phyloP scores from a whole-genome alignment of 2,329 filamentous ascomycete species.

The Aspergillus sp. region DNA sequence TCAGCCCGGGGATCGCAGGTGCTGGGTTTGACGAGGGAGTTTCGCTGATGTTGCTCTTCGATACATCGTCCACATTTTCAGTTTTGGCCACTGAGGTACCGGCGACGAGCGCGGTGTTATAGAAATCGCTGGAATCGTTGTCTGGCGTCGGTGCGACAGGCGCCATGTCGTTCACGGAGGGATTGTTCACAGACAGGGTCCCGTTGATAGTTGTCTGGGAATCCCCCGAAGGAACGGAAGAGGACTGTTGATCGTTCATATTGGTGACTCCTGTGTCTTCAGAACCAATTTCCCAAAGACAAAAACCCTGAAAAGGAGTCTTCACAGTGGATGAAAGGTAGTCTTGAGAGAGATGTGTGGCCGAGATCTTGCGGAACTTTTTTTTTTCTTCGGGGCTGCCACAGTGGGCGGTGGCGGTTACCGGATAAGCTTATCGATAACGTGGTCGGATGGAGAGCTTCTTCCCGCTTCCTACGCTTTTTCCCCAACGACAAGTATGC shows the following conservation, averaged over 20 bases:
- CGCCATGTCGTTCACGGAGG: slow-evolving; percentile 29
- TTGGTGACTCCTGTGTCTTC: slow-evolving; percentile 6
- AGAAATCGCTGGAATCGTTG: slow-evolving; percentile 43
- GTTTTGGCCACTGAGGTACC: slow-evolving; percentile 26
- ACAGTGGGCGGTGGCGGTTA: slow-evolving; percentile 24
- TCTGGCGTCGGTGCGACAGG: slow-evolving; percentile 28
- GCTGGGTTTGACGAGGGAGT: slow-evolving; percentile 16
- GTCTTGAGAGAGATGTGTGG: slow-evolving; percentile 2
- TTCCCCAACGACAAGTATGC: neutral
- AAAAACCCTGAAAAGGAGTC: slow-evolving; percentile 10
- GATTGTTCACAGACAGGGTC: slow-evolving; percentile 24
- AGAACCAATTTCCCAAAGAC: slow-evolving; percentile 1
- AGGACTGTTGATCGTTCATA: slow-evolving; percentile 26
- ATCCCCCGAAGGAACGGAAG: slow-evolving; percentile 9
- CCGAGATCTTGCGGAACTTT: slow-evolving; percentile 13
- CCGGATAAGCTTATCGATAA: slow-evolving; percentile 31
- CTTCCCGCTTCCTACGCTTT: neutral
- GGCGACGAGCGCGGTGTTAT: slow-evolving; percentile 37
- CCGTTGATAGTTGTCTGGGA: slow-evolving; percentile 17
- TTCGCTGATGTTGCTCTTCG: slow-evolving; percentile 11
- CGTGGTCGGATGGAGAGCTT: neutral
- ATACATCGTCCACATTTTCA: slow-evolving; percentile 5
- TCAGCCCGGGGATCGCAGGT: slow-evolving; percentile 37
- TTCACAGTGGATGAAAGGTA: neutral
- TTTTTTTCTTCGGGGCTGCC: slow-evolving; percentile 29